Conservation (phyloP, 2,329 filamentous ascomycete genomes). For the Alternaria conjuncta region DNA sequence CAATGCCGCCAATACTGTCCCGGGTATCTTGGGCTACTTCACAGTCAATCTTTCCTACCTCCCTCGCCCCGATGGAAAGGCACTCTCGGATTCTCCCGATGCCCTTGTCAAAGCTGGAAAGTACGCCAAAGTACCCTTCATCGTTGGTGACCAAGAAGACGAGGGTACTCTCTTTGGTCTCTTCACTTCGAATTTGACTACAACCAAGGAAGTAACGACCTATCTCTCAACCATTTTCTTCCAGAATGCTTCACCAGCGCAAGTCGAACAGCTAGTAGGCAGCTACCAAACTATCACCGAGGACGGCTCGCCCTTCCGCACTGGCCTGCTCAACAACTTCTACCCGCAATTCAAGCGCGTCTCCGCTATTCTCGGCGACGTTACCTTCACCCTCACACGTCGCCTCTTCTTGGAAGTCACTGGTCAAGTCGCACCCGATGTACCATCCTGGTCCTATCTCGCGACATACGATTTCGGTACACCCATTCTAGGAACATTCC, state of each 20-base stretch:
- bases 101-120: slow-evolving; percentile 59
- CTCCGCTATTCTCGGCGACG: slow-evolving; percentile 75
- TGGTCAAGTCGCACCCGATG: slow-evolving; percentile 57
- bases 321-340: slow-evolving; percentile 69
- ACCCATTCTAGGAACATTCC: slow-evolving; percentile 77
- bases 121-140: slow-evolving; percentile 67
- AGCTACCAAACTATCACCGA: slow-evolving; percentile 66
- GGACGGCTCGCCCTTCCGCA: slow-evolving; percentile 75
- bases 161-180: slow-evolving; percentile 78
- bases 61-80: slow-evolving; percentile 72
- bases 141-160: slow-evolving; percentile 78
- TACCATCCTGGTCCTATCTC: slow-evolving; percentile 78
- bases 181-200: slow-evolving; percentile 72
- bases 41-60: slow-evolving; percentile 76
- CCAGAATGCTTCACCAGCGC: slow-evolving; percentile 57
- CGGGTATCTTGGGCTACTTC: slow-evolving; percentile 69
- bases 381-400: slow-evolving; percentile 75
- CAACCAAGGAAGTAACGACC: slow-evolving; percentile 61
- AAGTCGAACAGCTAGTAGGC: slow-evolving; percentile 64
- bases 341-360: slow-evolving; percentile 81
- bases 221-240: slow-evolving; percentile 72
- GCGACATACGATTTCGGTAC: slow-evolving; percentile 74
- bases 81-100: slow-evolving; percentile 69
- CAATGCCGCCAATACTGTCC: slow-evolving; percentile 72
- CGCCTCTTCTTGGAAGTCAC: slow-evolving; percentile 66